Conservation (phyloP, 495 filamentous ascomycete species). For the Penicillium cataractarum region DNA sequence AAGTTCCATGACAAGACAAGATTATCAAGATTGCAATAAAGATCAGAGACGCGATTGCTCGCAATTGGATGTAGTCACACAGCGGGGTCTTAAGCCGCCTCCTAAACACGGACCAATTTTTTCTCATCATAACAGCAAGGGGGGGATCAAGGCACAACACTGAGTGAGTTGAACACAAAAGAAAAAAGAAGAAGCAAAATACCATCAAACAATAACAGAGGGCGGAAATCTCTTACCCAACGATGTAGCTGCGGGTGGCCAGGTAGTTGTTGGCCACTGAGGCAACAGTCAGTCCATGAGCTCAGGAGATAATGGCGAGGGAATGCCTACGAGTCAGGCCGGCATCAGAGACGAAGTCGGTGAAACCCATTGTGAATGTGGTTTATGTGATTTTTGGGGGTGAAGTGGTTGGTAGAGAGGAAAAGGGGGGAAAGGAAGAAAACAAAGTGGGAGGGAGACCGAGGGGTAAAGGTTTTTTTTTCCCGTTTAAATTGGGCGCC, state of each 20-base stretch:
- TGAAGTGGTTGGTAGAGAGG: slow-evolving; percentile 28
- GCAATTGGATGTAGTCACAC: slow-evolving; percentile 81
- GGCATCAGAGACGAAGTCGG: slow-evolving; percentile 84
- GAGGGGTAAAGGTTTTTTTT: slow-evolving; percentile 46
- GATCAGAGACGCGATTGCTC: slow-evolving; percentile 84
- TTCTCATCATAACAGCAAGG: slow-evolving; percentile 73
- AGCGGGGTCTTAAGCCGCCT: slow-evolving; percentile 97
- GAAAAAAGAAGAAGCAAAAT: neutral
- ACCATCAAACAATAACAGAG: slow-evolving; percentile 15
- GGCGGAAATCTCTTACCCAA: slow-evolving; percentile 67
- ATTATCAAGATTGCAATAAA: slow-evolving; percentile 22
- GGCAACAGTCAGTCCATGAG: slow-evolving; percentile 42
- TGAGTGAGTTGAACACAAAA: slow-evolving; percentile 16
- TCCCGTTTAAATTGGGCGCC: slow-evolving; percentile 33
- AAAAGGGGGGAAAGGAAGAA: slow-evolving; percentile 13
- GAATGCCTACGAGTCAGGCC: slow-evolving; percentile 76
- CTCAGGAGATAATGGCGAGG: slow-evolving; percentile 30
- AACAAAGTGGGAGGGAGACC: slow-evolving; percentile 28
- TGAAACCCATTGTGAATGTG: slow-evolving; percentile 84
- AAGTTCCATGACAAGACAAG: slow-evolving; percentile 1
- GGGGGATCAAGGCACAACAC: slow-evolving; percentile 21
- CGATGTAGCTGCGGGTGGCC: slow-evolving; percentile 87
- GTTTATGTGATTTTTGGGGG: slow-evolving; percentile 25
- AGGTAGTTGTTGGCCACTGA: slow-evolving; percentile 92
- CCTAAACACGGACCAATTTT: slow-evolving; percentile 98